Evolutionary conservation across 2,329 filamentous ascomycete genomes (phyloP), one percentile per base, ranked within the genome.

Genomic region (Helotiales sp.): DNA sequence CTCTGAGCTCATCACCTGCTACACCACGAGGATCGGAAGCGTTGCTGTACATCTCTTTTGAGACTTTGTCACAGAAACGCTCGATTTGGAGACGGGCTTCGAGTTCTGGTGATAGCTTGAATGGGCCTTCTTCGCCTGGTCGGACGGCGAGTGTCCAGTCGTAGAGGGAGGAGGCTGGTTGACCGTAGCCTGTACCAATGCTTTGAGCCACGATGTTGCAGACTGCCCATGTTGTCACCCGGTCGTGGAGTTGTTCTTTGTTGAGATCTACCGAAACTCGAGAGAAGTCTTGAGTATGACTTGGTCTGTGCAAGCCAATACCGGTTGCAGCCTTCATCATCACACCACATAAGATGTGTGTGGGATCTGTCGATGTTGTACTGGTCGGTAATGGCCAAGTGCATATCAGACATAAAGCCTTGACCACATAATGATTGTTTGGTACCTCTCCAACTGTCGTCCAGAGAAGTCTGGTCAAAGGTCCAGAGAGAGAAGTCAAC

Each of bases 281-380:
- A 1, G 89, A 91, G 71, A 93, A 95, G 71, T 93, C 90, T 71
- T 93, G 89, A 44, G 89, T 90, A 71, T 93, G 87, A 54, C 88
- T 91, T 12, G 90, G 90, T 48, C 90, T 83, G 68, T 95, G 90
- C 53, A 95, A 79, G 19, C 90, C 90, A 65, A 93, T 91, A 63
- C 91, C 89, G 63, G 91, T 92, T 8, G 90, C 90, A 22, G 90
- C 85, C 75, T 93, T 91, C 84, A 93, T 92, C 88, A 93, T 91
- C 60, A 91, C 84, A 52, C 90, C 90, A 65, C 87, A 88, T 17
- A 93, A 77, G 19, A 70, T 92, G 70, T 93, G 91, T 1, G 90
- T 93, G 2, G 89, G 89, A 65, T 95, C 90, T 7, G 87, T 86
- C 5, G 88, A 87, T 1, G 89, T 91, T 5, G 87, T 90, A 72